A percentile compares a stretch with the other conserved stretches of the same genome.
Conservation (phyloP, 2,329 filamentous ascomycete species). For the Aspergillus sp. region DNA sequence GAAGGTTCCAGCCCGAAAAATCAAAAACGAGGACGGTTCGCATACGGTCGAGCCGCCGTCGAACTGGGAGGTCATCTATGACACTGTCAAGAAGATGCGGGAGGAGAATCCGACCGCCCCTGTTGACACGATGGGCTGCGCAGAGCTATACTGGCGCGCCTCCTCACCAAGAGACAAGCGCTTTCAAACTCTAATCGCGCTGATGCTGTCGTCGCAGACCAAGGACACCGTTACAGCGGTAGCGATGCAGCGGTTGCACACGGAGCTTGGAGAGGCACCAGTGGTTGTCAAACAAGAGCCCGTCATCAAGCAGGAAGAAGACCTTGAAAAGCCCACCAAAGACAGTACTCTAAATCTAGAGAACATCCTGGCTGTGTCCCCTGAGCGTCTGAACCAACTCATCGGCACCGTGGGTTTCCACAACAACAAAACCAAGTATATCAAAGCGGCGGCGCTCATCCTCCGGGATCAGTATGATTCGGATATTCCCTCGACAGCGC, state of each 20-base stretch:
- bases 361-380: constrained; percentile 71
- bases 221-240: constrained; percentile 88
- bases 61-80: constrained; percentile 83
- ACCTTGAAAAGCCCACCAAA: constrained; percentile 23
- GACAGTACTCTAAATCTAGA: constrained; percentile 65
- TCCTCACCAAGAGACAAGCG: constrained; percentile 59
- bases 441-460: constrained; percentile 73
- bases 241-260: constrained; percentile 76
- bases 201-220: constrained; percentile 92
- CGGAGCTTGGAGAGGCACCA: constrained; percentile 57
- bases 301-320: constrained; percentile 24
- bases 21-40: constrained; percentile 37
- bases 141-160: constrained; percentile 44
- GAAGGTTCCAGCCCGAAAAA: constrained; percentile 41
- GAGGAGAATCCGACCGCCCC: constrained; percentile 68
- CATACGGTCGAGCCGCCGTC: constrained; percentile 59
- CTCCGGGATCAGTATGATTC: constrained; percentile 67
- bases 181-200: constrained; percentile 80
- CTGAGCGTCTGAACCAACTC: constrained; percentile 66
- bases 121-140: constrained; percentile 97
- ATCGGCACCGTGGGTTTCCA: constrained; percentile 89
- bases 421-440: constrained; percentile 86
- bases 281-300: neutral
- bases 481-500: constrained; percentile 78
- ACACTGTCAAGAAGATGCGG: constrained; percentile 74